Percentiles rank a stretch among this genome's conserved stretches.
Conservation (phyloP, 768 basidiomycete genomes). For the Suillus decipiens region DNA sequence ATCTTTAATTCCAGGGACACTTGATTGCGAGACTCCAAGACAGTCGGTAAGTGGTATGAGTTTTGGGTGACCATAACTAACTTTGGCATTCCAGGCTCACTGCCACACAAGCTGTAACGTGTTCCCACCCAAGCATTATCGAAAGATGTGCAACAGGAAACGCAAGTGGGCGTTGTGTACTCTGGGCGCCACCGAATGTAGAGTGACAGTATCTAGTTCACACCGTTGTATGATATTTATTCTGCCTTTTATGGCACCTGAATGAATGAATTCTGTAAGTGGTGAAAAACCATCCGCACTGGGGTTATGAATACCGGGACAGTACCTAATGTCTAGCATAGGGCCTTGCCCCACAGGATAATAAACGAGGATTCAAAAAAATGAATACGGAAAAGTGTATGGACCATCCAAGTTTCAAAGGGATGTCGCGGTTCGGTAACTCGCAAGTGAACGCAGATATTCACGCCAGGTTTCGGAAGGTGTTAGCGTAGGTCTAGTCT, state of each 20-base stretch:
- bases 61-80: neutral
- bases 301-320: neutral
- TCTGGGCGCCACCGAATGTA: conserved; percentile 62
- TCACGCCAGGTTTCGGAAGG: neutral
- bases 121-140: conserved; percentile 74
- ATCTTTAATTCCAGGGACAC: conserved; percentile 54
- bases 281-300: neutral
- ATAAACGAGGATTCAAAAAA: too few relatives aligned
- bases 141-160: conserved; percentile 80
- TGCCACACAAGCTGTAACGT: conserved; percentile 89
- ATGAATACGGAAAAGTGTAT: neutral
- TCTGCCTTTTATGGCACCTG: neutral
- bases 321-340: too few relatives aligned
- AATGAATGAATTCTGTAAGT: neutral
- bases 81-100: conserved; percentile 52
- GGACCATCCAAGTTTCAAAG: neutral
- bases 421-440: neutral
- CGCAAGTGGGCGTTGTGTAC: conserved; percentile 73
- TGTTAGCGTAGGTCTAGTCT: neutral
- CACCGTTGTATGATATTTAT: neutral
- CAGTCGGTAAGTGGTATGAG: conserved; percentile 43
- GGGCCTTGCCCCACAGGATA: too few relatives aligned
- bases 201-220: conserved; percentile 9
- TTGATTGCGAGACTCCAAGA: conserved; percentile 65
- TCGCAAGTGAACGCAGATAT: neutral